Conservation (phyloP, 768 basidiomycete genomes). For the Kondoa malvinella region DNA sequence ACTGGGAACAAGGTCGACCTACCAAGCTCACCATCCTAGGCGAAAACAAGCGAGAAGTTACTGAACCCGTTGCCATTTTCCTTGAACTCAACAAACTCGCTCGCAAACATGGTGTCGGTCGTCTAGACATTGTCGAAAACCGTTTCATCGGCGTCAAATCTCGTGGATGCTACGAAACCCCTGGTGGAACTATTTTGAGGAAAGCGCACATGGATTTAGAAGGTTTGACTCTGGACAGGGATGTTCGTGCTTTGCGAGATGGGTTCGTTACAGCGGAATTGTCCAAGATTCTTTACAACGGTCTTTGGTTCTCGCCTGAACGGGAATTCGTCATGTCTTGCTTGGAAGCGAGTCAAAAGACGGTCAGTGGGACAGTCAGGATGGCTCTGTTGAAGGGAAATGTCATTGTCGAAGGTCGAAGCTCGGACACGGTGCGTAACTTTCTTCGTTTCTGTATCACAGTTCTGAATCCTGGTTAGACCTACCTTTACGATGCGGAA, state of each 20-base stretch:
- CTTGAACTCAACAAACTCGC: conserved; percentile 74
- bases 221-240: conserved; percentile 92
- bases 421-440: conserved; percentile 45
- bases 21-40: conserved; percentile 54
- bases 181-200: conserved; percentile 88
- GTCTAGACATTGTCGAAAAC: conserved; percentile 99
- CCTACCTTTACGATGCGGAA: conserved; percentile 67
- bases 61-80: conserved; percentile 93
- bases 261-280: conserved; percentile 84
- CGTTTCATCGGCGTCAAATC: conserved; percentile 98
- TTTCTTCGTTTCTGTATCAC: not conserved
- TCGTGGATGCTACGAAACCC: conserved; percentile 97
- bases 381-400: conserved; percentile 93
- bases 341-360: conserved; percentile 85
- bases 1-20: conserved; percentile 74
- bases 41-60: conserved; percentile 44
- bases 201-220: conserved; percentile 91
- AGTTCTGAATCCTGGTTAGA: not conserved
- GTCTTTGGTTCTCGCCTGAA: conserved; percentile 99
- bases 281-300: conserved; percentile 86
- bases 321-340: conserved; percentile 81
- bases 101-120: conserved; percentile 84
- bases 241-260: conserved; percentile 83
- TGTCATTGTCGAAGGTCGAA: conserved; percentile 78
- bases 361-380: conserved; percentile 82